Evolutionary conservation across 2,329 filamentous ascomycete species (phyloP), one percentile per base, ranked within the genome.

Genomic region (Fusarium vanettenii): DNA sequence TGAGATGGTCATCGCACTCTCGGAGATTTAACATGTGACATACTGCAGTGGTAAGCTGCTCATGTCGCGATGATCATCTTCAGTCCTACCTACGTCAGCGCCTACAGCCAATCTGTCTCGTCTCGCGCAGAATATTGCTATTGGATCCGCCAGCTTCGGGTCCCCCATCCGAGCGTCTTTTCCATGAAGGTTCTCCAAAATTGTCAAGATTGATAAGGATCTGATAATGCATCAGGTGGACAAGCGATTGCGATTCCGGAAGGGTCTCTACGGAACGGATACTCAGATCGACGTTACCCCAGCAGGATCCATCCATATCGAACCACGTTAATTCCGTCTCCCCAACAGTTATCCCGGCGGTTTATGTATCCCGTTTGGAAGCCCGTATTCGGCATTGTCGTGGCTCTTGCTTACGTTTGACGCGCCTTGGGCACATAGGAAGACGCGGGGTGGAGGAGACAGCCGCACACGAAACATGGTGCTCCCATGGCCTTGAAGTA

Each of bases 121-220:
- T 60, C 52, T 39, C 9, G 8, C 16, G 37, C 8, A 43, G 37
- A 39, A 41, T 22, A 29, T n/a, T 50, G 25, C 13, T 31, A 11
- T 35, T 9, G n/a, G 25, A 25, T 29, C 60, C 22, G 50, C 37
- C 8, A 50, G 31, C 25, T 18, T 59, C 39, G 43, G 35, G 35
- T 43, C 50, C 61, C 69, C 66, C 66, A 52, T 64, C 67, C 67
- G 45, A 72, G 67, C 70, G 55, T 45, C 43, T 71, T 60, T 64
- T 50, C 22, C 41, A n/a, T 25, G 13, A 64, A 18, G 33, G 18
- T 14, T 37, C 27, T 33, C 45, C 22, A 57, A 6, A 57, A 56
- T 57, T 27, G 37, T 39, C 39, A 52, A 64, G 62, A 59, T 64
- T 59, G 62, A 64, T 59, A 55, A 64, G 35, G 37, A 64, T 57